Evolutionary conservation across 83 land plant genomes (phyloP).

Genomic region (Picea engelmannii): DNA sequence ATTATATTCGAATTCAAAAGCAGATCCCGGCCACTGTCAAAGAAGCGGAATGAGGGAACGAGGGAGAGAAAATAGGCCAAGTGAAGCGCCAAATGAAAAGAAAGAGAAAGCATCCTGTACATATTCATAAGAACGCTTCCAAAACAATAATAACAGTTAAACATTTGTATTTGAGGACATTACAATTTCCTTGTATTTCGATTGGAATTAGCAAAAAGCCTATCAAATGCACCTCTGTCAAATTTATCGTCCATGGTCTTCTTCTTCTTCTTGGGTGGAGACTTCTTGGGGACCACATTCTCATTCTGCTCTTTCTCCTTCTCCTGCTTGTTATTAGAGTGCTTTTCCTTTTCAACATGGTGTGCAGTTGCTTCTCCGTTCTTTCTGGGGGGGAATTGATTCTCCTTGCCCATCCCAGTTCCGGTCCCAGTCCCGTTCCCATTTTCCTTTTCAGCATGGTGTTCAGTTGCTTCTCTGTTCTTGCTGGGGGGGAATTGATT

Average conservation of each 20-base stretch:
- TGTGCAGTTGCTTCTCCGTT: slow-evolving; percentile 24
- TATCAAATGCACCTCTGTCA: slow-evolving; percentile 14
- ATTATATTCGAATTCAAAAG: no score
- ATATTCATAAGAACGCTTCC: no score
- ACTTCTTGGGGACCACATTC: slow-evolving; percentile 9
- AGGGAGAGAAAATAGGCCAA: no score
- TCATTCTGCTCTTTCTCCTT: slow-evolving; percentile 10
- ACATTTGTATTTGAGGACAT: no score
- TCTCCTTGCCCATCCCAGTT: slow-evolving; percentile 12
- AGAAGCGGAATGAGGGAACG: no score
- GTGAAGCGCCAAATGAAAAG: no score
- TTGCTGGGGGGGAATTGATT: slow-evolving; percentile 33
- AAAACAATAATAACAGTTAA: no score
- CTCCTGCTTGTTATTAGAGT: not conserved
- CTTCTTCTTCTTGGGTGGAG: slow-evolving; percentile 8
- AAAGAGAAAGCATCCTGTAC: no score
- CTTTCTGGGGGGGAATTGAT: slow-evolving; percentile 30
- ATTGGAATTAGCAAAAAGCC: slow-evolving; percentile 6
- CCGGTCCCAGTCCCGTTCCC: not conserved
- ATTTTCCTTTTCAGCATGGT: not conserved
- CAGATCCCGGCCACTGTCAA: no score
- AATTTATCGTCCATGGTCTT: not conserved
- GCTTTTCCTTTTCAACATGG: not conserved
- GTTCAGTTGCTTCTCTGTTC: slow-evolving; percentile 27
- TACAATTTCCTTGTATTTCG: no score